Evolutionary conservation across 176 grass and related monocot species (phyloP), one percentile per base, ranked within the genome.

Genomic region (Zoysia pacifica): DNA sequence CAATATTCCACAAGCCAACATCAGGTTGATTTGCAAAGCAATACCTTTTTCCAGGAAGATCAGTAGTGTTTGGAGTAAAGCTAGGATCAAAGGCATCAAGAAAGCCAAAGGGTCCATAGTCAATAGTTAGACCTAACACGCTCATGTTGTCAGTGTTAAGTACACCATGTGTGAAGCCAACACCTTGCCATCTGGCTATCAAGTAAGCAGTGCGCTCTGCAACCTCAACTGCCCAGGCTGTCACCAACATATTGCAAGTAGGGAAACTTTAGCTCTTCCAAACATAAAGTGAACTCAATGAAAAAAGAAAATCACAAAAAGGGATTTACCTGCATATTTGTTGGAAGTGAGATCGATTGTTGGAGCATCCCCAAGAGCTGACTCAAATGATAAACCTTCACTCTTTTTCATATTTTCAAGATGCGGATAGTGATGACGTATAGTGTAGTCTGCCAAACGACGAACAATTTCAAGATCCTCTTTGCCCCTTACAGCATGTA

Each of bases 141-240:
- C 96, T 99, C 96, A 95, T 99, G 77, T 99, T 99, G 48, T 99
- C 92, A 7, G 96, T 99, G 86, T 99, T 99, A n/a, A 99, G 78
- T 19, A 99, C 96, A 67, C 96, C 92, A 79, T 99, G 96, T 60
- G 92, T 99, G 81, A 99, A 99, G 62, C 96, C 96, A 76, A 99
- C 96, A 81, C 96, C 96, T 65, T 99, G 96, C 92, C 96, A 99
- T 28, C 86, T 93, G 14, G 96, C 92, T 81, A 99, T 83, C 78
- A 99, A 82, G 48, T 73, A 93, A 83, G 96, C 96, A 79, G 96
- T 99, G 47, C 84, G 84, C 76, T 99, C 96, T 39, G 96, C 96
- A 36, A 99, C 92, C 86, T 99, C 96, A 82, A 99, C 92, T 35
- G 96, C 90, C 96, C 92, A 99, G 40, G 92, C 96, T 99, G 92